Evolutionary conservation across 2,329 filamentous ascomycete species (phyloP), one percentile per base, ranked within the genome.

Genomic region (Apiospora arundinis): DNA sequence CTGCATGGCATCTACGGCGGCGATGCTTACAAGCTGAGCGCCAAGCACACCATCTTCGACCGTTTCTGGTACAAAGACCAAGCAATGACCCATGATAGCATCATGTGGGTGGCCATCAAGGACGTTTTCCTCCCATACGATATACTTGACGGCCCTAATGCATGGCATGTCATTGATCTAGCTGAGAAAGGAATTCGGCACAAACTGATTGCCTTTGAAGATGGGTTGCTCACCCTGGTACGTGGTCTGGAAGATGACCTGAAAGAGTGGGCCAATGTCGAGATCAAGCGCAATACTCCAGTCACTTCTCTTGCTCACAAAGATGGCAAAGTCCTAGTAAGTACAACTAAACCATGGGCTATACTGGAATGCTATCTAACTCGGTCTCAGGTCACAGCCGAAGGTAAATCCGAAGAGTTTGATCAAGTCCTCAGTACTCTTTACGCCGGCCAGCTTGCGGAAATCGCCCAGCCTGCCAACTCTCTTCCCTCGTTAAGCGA

Each of bases 1-100:
- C 77, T 94, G 69, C 96, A 98, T 81, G 96, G 96, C 56, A 94
- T 98, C 72, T 97, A 97, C 81, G 96, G 95, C 28, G 96, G 96
- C 6, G 93, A 98, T 81, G 90, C 97, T 67, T 90, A 93, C 80
- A 88, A 92, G 78, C 85, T 98, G 68, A 97, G 95, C 81, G 90
- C 90, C 67, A 90, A 90, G 75, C 90, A 89, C 68, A 84, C 93
- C 52, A 79, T 92, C 49, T 82, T 91, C 12, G 75, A 84, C 0
- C 85, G 85, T 78, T 74, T 86, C n/a, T 81, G 87, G 70, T 88
- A 91, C 73, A 73, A 77, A 40, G 63, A 21, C 7, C 74, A 71
- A 69, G 67, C 65, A 5, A 69, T 69, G 23, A 16, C n/a, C 7
- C 14, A 4, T 0, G 1, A 11, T 0, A 52, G 28, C 18, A 3